Percentiles rank a stretch among this genome's conserved stretches.
Conservation (phyloP, 1,139 yeast genomes). For the Nakaseomyces nivariensis region DNA sequence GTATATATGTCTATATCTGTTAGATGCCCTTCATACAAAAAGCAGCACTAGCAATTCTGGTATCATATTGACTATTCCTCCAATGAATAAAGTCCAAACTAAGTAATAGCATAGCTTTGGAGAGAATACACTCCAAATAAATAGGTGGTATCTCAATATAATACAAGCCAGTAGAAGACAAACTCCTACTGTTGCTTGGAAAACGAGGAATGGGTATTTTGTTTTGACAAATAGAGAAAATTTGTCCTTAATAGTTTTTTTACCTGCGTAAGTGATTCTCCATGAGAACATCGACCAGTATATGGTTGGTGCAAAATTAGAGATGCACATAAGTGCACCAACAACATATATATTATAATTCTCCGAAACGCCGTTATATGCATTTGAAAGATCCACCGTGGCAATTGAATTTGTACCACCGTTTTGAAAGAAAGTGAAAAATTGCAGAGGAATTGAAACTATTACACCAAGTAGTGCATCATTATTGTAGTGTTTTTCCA, state of each 20-base stretch:
- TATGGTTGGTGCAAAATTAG: slow-evolving; percentile 79
- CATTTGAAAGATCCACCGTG: slow-evolving; percentile 79
- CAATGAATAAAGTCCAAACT: slow-evolving; percentile 60
- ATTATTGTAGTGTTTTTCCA: slow-evolving; percentile 8
- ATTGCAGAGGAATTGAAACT: slow-evolving; percentile 41
- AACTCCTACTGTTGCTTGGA: slow-evolving; percentile 51
- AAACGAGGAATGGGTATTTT: slow-evolving; percentile 29
- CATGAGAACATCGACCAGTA: slow-evolving; percentile 64
- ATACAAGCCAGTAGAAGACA: slow-evolving; percentile 62
- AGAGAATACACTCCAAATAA: slow-evolving; percentile 95
- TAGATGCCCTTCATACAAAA: background rate
- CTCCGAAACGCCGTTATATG: slow-evolving; percentile 73
- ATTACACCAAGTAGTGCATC: slow-evolving; percentile 12
- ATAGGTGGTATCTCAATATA: slow-evolving; percentile 69
- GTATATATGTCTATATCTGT: too few species aligned
- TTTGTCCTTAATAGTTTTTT: slow-evolving; percentile 8
- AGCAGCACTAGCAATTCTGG: slow-evolving; percentile 10
- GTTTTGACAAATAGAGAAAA: slow-evolving; percentile 22
- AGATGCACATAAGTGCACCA: slow-evolving; percentile 66
- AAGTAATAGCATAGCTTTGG: slow-evolving; percentile 79
- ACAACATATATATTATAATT: slow-evolving; percentile 62
- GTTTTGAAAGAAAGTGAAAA: slow-evolving; percentile 71
- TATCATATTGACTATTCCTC: slow-evolving; percentile 24
- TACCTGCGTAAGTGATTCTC: slow-evolving; percentile 32
- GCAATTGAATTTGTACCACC: slow-evolving; percentile 92